Base-by-base conservation (phyloP, 371 early-diverging fungal genomes). In the Mortierella sp. region DNA sequence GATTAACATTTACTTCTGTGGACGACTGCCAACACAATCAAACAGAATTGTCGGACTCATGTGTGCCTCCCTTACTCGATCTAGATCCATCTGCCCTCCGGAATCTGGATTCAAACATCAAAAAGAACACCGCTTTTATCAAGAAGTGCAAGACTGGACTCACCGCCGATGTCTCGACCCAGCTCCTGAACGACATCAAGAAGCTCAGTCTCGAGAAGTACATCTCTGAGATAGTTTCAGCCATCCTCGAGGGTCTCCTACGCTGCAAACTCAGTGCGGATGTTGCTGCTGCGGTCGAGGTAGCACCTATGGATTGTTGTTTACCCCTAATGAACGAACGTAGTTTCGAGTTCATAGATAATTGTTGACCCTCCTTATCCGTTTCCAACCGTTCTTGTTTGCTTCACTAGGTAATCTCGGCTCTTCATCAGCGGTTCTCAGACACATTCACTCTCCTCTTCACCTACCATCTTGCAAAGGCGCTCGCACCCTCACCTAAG, bases 101-200 rank as follows among this genome's bases (percentile, higher is more conserved):
- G 65, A 92, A 88, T 54, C 90, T 98, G 19, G 99, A 99, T 72
- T 93, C 96, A 62, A 96, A 94, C 80, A 91, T 99, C 56, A 99
- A 97, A 75, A 97, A 97, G 84, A 97, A 97, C 81, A 94, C 95
- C 4, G 89, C 93, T 6, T 97, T 99, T 72, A 94, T 97, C 56
- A 94, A 95, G 71, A 96, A 95, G 78, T 92, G 97, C 79, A 93
- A 93, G 64, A 83, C 94, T 0, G 86, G 89, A 26, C 80, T 98
- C 56, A 90, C 92, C 21, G 87, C 90, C 15, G 96, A 96, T 56
- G 86, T 86, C 31, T 70, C 83, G 0, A 76, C 84, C 4, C 86
- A 90, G 56, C 80, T 97, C 6, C 78, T 92, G 37, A 92, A 93
- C 49, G 99, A 98, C 71, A 86, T 97, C 34, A 84, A 87, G 30